Base-by-base conservation (phyloP, 495 filamentous ascomycete species). In the Corynascus novoguineensis region DNA sequence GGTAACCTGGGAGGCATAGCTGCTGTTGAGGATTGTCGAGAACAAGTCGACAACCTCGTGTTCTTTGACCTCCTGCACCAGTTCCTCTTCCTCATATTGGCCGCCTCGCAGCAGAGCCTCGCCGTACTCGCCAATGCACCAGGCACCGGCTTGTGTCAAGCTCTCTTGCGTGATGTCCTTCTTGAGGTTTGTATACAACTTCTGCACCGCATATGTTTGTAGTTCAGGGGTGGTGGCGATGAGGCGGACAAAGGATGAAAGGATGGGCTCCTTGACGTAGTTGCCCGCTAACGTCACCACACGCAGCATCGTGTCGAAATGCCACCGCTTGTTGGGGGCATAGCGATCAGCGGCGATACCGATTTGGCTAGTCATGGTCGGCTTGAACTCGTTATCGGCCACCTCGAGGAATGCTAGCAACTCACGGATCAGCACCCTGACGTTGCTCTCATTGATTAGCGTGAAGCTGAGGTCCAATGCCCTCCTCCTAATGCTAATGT, bases 351-450 rank as follows among this genome's bases (percentile, higher is more conserved):
- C 95, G 21, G 93, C 95, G 64, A 98, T 89, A 14, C 93, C 93
- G 65, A 98, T 97, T 66, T 98, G 93, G 51, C 84, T 88, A 0
- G 93, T 97, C 90, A 98, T 95, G 50, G 86, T 86, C 2, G 95
- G 88, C 73, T 98, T 98, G 79, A 98, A 98, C 68, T 98, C 93
- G 60, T 92, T 96, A 64, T 98, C 92, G 44, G 95, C 90, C 32
- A 96, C 90, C 69, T 97, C 95, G 41, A 98, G 72, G 75, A 98
- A 97, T 10, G 93, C 89, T 24, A 98, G 80, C 34, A 98, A 73
- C 64, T 98, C 95, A 55, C 95, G 76, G 50, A 97, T 90, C 35
- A 98, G 79, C 24, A 97, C 87, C 28, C 95, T 86, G 25, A 97
- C 90, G 68, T 97, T 98, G 68, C 83, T 80, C 68, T 96, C 93